These are phyloP conservation scores for Claviceps spartinae DNA, from an alignment of 2,329 filamentous ascomycete species.

Conservation along the genomic window DNA sequence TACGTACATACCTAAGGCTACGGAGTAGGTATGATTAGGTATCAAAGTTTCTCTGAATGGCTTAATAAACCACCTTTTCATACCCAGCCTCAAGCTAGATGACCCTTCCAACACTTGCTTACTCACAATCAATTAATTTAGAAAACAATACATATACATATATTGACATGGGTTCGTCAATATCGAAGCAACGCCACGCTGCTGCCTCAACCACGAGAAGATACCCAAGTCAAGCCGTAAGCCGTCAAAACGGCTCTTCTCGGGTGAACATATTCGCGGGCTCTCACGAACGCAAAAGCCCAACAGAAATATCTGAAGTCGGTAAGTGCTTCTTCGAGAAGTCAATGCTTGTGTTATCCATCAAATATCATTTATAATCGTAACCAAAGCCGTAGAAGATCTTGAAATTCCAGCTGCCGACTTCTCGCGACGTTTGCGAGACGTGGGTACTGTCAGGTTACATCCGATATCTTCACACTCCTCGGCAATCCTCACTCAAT, in stretches of 20 bases:
- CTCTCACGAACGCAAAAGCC: not conserved
- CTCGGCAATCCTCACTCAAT: not conserved
- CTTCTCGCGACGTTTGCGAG: constrained; percentile 1
- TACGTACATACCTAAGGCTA: no score
- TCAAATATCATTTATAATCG: not conserved
- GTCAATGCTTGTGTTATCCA: not conserved
- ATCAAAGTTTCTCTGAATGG: no score
- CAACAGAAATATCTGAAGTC: not conserved
- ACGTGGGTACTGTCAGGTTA: not conserved
- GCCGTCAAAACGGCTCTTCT: not conserved
- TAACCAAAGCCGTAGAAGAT: not conserved
- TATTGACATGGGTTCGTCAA: constrained; percentile 1
- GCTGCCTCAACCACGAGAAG: not conserved
- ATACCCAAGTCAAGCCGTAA: not conserved
- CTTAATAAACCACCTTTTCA: no score
- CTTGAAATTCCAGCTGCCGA: not conserved
- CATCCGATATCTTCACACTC: not conserved
- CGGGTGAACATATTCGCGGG: not conserved
- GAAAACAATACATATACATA: no score
- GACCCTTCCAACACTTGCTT: no score
- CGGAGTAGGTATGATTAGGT: no score
- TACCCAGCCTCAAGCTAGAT: no score
- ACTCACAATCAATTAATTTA: no score
- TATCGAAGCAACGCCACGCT: not conserved
- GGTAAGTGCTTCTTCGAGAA: not conserved